Evolutionary conservation across 305 asterid genomes (phyloP).

Genomic region (Vinca major): DNA sequence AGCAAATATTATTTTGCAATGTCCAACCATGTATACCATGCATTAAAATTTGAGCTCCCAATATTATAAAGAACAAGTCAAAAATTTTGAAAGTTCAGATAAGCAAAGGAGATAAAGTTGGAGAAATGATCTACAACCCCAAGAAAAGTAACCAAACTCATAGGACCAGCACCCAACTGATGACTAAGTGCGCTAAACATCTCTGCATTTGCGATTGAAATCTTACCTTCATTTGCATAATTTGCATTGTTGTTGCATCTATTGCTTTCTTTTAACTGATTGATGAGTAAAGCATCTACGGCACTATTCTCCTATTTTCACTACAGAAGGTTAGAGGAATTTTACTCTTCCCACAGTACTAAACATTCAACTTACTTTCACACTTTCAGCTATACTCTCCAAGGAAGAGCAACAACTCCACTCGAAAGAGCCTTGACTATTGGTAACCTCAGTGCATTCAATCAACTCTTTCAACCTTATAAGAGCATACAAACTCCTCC

Average conservation of each 20-base stretch:
- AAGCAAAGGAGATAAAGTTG: background rate
- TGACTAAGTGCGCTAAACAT: too few relatives aligned
- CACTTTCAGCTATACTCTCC: too few relatives aligned
- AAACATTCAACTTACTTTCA: background rate
- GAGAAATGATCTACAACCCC: background rate
- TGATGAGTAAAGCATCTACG: background rate
- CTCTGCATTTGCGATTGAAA: background rate
- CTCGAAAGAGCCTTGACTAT: background rate
- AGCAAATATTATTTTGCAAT: background rate
- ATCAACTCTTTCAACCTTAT: background rate
- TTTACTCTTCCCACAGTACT: background rate
- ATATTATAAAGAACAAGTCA: background rate
- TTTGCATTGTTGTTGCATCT: too few relatives aligned
- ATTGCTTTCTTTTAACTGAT: background rate
- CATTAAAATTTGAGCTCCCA: background rate
- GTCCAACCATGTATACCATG: background rate
- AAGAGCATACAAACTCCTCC: background rate
- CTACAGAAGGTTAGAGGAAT: background rate
- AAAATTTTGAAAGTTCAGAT: background rate
- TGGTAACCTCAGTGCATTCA: background rate
- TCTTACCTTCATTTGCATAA: background rate
- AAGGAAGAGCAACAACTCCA: background rate
- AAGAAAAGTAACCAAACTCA: background rate
- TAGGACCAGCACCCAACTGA: background rate
- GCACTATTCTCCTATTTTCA: background rate